Evolutionary conservation across 163 green algal genomes (phyloP).

Genomic region (Coccomyxa subellipsoidea): DNA sequence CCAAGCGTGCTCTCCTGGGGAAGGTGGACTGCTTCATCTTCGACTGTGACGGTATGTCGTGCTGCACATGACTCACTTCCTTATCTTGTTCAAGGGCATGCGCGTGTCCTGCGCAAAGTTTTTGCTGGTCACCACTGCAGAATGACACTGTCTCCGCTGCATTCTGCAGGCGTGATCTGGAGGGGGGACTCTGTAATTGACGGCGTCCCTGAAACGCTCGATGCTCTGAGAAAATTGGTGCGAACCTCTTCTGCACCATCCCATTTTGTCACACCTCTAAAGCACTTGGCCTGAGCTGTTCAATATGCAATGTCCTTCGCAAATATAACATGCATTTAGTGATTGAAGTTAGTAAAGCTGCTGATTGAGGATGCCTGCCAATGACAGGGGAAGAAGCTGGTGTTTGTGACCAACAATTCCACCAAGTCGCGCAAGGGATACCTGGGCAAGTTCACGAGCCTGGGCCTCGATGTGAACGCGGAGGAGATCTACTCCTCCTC

Average conservation of each 20-base stretch:
- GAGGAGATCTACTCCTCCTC: constrained; percentile 99
- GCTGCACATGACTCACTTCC: not conserved
- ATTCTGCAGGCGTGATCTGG: constrained; percentile 92
- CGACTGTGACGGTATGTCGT: constrained; percentile 93
- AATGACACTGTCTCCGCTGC: not conserved
- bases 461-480: constrained; percentile 86
- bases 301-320: no score
- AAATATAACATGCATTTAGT: no score
- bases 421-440: constrained; percentile 97
- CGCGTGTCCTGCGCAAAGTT: not conserved
- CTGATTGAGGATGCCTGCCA: not conserved
- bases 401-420: constrained; percentile 99
- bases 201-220: constrained; percentile 94
- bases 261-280: not conserved
- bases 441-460: constrained; percentile 90
- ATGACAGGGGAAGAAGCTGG: constrained; percentile 88
- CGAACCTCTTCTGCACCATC: not conserved
- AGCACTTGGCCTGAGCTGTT: no score
- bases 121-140: not conserved
- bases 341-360: no score
- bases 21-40: constrained; percentile 97
- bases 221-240: constrained; percentile 81
- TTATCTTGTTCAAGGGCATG: no score
- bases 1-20: constrained; percentile 79
- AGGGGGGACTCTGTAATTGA: constrained; percentile 94